Evolutionary conservation across 371 early-diverging fungal species (phyloP).

Genomic region (Rhizopus stolonifer): DNA sequence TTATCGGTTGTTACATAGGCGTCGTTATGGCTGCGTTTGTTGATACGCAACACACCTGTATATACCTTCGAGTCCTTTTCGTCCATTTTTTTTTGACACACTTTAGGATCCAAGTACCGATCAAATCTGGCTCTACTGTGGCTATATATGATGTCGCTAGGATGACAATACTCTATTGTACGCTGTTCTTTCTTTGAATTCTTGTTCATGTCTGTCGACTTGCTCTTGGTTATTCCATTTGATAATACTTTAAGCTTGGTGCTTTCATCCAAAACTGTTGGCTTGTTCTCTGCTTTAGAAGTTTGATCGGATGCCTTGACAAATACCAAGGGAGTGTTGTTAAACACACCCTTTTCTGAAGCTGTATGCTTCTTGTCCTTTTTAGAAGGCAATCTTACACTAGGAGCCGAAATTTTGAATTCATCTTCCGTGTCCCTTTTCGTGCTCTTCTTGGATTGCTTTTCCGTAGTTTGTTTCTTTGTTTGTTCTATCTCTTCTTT

Average conservation of each 20-base stretch:
- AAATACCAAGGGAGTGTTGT: no score
- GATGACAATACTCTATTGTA: conserved; percentile 26
- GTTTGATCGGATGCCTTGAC: no score
- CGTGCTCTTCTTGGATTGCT: neutral
- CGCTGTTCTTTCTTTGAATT: neutral
- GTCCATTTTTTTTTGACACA: conserved; percentile 13
- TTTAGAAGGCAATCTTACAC: neutral
- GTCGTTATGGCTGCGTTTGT: conserved; percentile 58
- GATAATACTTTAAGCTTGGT: no score
- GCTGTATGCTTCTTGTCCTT: neutral
- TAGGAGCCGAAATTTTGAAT: neutral
- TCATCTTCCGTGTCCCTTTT: neutral
- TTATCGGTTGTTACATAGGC: conserved; percentile 65
- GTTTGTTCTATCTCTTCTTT: neutral
- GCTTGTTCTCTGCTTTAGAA: neutral
- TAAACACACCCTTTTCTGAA: neutral
- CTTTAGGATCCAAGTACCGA: conserved; percentile 23
- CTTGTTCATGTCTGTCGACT: neutral
- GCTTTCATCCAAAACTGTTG: neutral
- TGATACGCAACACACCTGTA: conserved; percentile 66
- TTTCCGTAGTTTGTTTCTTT: neutral
- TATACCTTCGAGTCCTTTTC: conserved; percentile 10
- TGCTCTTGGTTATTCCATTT: neutral
- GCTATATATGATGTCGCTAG: conserved; percentile 24
- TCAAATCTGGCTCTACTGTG: conserved; percentile 16